A percentile compares a stretch with the other conserved stretches of the same genome.
Conservation (phyloP, 1,284 basidiomycete species). For the Ganoderma sinense region DNA sequence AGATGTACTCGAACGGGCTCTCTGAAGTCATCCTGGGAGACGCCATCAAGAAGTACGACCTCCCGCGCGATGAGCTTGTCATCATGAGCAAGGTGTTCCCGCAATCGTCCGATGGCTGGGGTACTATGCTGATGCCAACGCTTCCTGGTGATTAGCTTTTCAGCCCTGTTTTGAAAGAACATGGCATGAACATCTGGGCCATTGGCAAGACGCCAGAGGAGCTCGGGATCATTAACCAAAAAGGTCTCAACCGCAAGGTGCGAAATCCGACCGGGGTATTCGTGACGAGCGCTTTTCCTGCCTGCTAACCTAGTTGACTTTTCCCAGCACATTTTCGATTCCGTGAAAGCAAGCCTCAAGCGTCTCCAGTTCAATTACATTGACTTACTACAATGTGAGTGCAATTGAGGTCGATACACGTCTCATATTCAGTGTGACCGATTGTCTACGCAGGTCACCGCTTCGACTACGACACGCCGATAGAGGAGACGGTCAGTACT, state of each 20-base stretch:
- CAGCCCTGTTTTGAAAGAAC: slow-evolving; percentile 39
- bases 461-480: slow-evolving; percentile 53
- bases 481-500: slow-evolving; percentile 38
- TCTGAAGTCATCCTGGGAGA: slow-evolving; percentile 65
- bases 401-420: background rate
- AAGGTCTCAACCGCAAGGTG: slow-evolving; percentile 38
- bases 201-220: slow-evolving; percentile 23
- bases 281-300: too few species aligned
- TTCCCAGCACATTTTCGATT: slow-evolving; percentile 50
- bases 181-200: slow-evolving; percentile 34
- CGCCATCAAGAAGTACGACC: slow-evolving; percentile 60
- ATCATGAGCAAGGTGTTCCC: slow-evolving; percentile 59
- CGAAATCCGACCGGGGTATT: background rate
- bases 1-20: slow-evolving; percentile 50
- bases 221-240: slow-evolving; percentile 35
- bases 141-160: slow-evolving; percentile 14
- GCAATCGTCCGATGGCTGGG: background rate
- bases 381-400: slow-evolving; percentile 44
- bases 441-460: slow-evolving; percentile 56
- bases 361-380: slow-evolving; percentile 51
- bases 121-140: background rate
- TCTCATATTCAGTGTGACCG: background rate
- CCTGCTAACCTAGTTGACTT: background rate
- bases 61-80: slow-evolving; percentile 64
- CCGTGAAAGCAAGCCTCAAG: slow-evolving; percentile 48